Conservation (phyloP, 805 yeast genomes). For the Starmera pachycereana region DNA sequence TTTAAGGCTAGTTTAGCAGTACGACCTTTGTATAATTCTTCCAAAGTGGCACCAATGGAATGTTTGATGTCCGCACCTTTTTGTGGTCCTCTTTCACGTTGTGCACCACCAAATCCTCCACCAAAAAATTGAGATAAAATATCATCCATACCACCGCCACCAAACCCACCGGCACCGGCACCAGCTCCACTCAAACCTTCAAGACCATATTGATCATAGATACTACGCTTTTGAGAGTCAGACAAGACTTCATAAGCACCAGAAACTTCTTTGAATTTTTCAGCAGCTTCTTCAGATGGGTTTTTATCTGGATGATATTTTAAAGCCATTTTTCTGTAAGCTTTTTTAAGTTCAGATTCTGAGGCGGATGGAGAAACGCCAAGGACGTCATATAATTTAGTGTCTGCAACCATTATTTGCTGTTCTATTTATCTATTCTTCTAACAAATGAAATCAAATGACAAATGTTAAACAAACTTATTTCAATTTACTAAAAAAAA, state of each 20-base stretch:
- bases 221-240: slow-evolving; percentile 79
- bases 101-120: slow-evolving; percentile 60
- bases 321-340: slow-evolving; percentile 72
- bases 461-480: no score
- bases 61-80: slow-evolving; percentile 90
- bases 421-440: no score
- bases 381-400: slow-evolving; percentile 63
- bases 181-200: slow-evolving; percentile 85
- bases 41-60: slow-evolving; percentile 73
- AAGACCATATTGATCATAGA: slow-evolving; percentile 85
- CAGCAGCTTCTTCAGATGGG: slow-evolving; percentile 85
- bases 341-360: slow-evolving; percentile 68
- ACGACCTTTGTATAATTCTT: slow-evolving; percentile 91
- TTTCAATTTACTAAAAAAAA: neutral
- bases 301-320: slow-evolving; percentile 80
- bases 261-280: slow-evolving; percentile 85
- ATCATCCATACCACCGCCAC: slow-evolving; percentile 56
- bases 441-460: no score
- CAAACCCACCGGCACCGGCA: slow-evolving; percentile 57
- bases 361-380: slow-evolving; percentile 64
- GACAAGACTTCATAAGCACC: slow-evolving; percentile 83
- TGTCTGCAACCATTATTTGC: slow-evolving; percentile 60
- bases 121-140: slow-evolving; percentile 80
- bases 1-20: slow-evolving; percentile 88
- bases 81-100: slow-evolving; percentile 71